Evolutionary conservation across 2,329 filamentous ascomycete species (phyloP).

Genomic region (Claviceps africana): DNA sequence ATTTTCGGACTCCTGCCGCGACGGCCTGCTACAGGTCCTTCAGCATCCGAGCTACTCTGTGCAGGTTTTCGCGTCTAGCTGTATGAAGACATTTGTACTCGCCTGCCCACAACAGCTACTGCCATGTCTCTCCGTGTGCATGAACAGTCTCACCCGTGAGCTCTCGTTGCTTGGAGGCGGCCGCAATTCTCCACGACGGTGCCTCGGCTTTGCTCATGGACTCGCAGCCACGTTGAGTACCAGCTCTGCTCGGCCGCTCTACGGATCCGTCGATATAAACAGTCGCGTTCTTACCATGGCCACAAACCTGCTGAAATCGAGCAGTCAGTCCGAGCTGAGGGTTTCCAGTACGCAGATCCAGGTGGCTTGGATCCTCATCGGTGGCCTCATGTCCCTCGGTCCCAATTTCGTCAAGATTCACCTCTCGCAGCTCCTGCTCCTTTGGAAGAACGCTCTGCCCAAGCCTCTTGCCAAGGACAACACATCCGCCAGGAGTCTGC

Average conservation of each 20-base stretch:
- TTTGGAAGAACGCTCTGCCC: constrained; percentile 96
- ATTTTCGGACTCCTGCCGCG: constrained; percentile 72
- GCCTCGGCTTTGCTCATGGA: constrained; percentile 82
- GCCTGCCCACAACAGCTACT: constrained; percentile 87
- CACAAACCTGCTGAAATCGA: constrained; percentile 82
- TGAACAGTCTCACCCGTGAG: constrained; percentile 87
- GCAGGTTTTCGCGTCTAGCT: constrained; percentile 77
- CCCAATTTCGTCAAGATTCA: constrained; percentile 99
- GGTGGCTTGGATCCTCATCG: constrained; percentile 94
- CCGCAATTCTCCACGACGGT: constrained; percentile 67
- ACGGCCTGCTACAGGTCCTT: constrained; percentile 76
- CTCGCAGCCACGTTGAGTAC: constrained; percentile 83
- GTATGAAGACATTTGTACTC: constrained; percentile 73
- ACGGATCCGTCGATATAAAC: constrained; percentile 91
- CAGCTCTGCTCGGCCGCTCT: constrained; percentile 73
- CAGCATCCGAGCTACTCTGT: constrained; percentile 95
- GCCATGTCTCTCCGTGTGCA: constrained; percentile 82
- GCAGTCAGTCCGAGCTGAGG: constrained; percentile 76
- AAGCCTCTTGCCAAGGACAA: constrained; percentile 91
- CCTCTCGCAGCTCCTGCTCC: constrained; percentile 75
- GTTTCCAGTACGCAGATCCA: constrained; percentile 91
- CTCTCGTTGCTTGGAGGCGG: constrained; percentile 61
- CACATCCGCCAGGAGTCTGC: constrained; percentile 63
- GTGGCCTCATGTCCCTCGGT: constrained; percentile 88
- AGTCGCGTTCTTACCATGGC: constrained; percentile 83